Evolutionary conservation across 768 basidiomycete genomes (phyloP).

Genomic region (Astraeus odoratus): DNA sequence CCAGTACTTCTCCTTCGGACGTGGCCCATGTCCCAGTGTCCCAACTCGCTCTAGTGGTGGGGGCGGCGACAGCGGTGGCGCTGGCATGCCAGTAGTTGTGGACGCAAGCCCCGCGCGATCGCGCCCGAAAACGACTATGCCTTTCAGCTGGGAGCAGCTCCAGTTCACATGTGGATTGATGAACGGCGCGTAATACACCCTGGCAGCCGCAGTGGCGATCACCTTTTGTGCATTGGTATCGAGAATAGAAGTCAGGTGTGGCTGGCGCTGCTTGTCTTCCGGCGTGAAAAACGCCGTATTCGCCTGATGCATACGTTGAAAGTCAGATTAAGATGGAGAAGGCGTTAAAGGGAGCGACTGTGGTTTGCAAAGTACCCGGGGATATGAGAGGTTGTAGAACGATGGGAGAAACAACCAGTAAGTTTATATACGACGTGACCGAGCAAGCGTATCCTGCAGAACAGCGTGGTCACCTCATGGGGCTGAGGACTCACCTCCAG

Average conservation of each 20-base stretch:
- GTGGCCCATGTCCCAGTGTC: constrained; percentile 16
- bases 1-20: constrained; percentile 41
- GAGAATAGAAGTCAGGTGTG: constrained; percentile 34
- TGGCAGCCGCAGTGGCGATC: constrained; percentile 47
- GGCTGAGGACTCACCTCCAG: constrained; percentile 19
- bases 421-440: constrained; percentile 28
- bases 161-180: constrained; percentile 42
- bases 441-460: constrained; percentile 18
- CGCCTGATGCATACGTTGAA: constrained; percentile 25
- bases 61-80: constrained; percentile 4
- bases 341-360: constrained; percentile 12
- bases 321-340: constrained; percentile 2
- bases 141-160: constrained; percentile 54
- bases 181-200: constrained; percentile 58
- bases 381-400: constrained; percentile 13
- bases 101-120: constrained; percentile 22
- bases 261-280: constrained; percentile 33
- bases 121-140: constrained; percentile 49
- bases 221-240: constrained; percentile 36
- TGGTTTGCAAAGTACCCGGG: constrained; percentile 6
- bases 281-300: constrained; percentile 28
- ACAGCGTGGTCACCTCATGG: constrained; percentile 31
- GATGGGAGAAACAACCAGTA: constrained; percentile 5
- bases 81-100: neutral
- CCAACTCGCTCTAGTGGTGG: constrained; percentile 14